These are phyloP conservation scores for Candida ficus DNA, from an alignment of 805 yeast genomes.

Conservation along the genomic window DNA sequence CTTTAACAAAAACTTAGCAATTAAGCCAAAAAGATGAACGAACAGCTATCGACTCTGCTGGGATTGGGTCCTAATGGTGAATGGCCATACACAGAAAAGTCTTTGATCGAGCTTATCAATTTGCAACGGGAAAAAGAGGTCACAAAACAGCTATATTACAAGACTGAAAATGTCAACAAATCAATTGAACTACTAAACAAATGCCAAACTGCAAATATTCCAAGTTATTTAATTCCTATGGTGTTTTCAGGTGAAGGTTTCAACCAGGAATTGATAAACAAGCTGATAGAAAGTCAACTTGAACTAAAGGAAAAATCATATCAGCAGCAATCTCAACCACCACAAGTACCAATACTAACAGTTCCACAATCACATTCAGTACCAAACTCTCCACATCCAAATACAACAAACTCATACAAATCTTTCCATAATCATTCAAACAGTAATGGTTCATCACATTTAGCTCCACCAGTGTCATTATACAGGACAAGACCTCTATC, in stretches of 20 bases:
- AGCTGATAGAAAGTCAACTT: slow-evolving; percentile 9
- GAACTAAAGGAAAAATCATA: slow-evolving; percentile 6
- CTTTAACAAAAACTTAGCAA: no score
- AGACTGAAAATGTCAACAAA: slow-evolving; percentile 54
- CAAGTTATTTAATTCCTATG: slow-evolving; percentile 56
- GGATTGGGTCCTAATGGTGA: slow-evolving; percentile 22
- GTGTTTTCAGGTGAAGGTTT: slow-evolving; percentile 41
- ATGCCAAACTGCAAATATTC: slow-evolving; percentile 59
- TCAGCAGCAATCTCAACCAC: slow-evolving; percentile 1
- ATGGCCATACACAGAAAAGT: slow-evolving; percentile 22
- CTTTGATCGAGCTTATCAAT: slow-evolving; percentile 20
- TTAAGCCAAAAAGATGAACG: slow-evolving; percentile 10
- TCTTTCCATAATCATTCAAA: neutral
- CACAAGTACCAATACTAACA: no score
- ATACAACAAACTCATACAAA: slow-evolving; percentile 5
- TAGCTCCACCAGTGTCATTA: slow-evolving; percentile 21
- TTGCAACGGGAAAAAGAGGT: slow-evolving; percentile 58
- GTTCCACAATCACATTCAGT: neutral
- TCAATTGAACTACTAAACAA: slow-evolving; percentile 57
- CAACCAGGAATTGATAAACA: slow-evolving; percentile 14
- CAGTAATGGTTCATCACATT: neutral
- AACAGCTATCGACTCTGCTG: slow-evolving; percentile 17
- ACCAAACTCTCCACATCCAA: neutral
- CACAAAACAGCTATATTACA: slow-evolving; percentile 75
- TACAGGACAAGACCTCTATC: slow-evolving; percentile 36